Evolutionary conservation across 2,329 filamentous ascomycete genomes (phyloP).

Genomic region (Stachybotrys elegans): DNA sequence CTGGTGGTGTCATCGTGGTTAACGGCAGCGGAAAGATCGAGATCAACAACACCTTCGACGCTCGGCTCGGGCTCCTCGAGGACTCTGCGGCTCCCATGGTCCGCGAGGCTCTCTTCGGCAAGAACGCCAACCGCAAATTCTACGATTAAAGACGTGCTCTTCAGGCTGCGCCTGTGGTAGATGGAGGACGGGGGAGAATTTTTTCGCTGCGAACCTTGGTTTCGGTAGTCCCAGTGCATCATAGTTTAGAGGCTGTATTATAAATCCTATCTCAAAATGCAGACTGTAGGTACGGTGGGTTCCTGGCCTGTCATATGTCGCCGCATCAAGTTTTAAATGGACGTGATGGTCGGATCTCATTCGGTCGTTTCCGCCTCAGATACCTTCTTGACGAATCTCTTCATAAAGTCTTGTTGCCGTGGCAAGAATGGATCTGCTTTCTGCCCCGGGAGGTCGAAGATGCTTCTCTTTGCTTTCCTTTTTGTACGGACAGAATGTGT

Average conservation of each 20-base stretch:
- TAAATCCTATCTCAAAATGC: conserved; percentile 9
- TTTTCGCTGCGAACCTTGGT: conserved; percentile 9
- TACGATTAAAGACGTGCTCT: conserved; percentile 63
- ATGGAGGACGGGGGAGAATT: neutral
- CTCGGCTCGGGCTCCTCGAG: conserved; percentile 80
- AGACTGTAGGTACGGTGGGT: no score
- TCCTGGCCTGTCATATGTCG: no score
- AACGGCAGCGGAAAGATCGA: conserved; percentile 90
- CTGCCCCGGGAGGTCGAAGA: conserved; percentile 36
- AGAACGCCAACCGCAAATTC: conserved; percentile 95
- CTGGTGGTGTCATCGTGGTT: conserved; percentile 76
- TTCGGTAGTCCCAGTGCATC: conserved; percentile 16
- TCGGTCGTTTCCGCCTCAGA: neutral
- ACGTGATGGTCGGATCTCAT: no score
- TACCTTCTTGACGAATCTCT: conserved; percentile 35
- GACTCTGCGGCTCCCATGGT: conserved; percentile 79
- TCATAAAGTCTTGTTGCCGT: conserved; percentile 46
- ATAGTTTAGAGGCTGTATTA: conserved; percentile 30
- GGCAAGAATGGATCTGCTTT: conserved; percentile 33
- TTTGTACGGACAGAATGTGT: conserved; percentile 65
- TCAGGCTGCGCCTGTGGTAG: conserved; percentile 1
- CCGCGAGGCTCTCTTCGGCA: conserved; percentile 81
- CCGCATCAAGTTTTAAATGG: no score
- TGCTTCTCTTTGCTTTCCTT: conserved; percentile 46
- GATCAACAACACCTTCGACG: conserved; percentile 97